Evolutionary conservation across 2,329 filamentous ascomycete species (phyloP), one percentile per base, ranked within the genome.

Genomic region (Pseudocercospora musae): DNA sequence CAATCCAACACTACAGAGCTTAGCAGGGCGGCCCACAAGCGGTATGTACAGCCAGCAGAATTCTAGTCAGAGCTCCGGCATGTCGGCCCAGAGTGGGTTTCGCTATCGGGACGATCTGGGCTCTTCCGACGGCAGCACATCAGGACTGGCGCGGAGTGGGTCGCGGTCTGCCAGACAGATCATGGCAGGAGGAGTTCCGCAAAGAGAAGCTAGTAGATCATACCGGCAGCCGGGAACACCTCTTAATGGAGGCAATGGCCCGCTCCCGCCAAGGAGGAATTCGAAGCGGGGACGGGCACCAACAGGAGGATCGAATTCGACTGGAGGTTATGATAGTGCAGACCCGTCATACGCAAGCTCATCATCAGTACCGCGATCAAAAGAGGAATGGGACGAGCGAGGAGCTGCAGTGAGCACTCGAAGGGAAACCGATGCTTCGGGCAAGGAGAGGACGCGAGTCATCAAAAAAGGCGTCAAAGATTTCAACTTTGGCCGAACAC

Each of bases 391-490:
- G 95, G 91, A 96, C 77, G 94, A 99, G 46, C 88, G 89, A 64
- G 95, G 95, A 48, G 94, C 95, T n/a, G 92, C 94, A 1, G 87
- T 96, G 27, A 88, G 88, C 18, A 84, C 93, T 57, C 86, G 90
- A 62, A 88, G 91, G 74, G 93, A 97, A 73, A 84, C 92, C 25
- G 95, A 98, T 76, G 86, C 90, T 29, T 63, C 65, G 8, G 95
- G 95, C 20, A 90, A 91, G 68, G 87, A 91, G 2, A 84, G 96
- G 8, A 84, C 92, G 65, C 88, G 91, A 65, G 88, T 91, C 62
- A 89, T 98, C 58, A 98, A 98, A 77, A 99, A 99, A 75, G 95
- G 95, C 1, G 95, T 99, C 49, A 91, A 95, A 68, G 95, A 99
- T 79, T 99, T 99, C 77, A 89, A 89, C 40, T 99, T 99, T 78